Conservation (phyloP, 2,329 filamentous ascomycete species). For the Aspergillus sergii region DNA sequence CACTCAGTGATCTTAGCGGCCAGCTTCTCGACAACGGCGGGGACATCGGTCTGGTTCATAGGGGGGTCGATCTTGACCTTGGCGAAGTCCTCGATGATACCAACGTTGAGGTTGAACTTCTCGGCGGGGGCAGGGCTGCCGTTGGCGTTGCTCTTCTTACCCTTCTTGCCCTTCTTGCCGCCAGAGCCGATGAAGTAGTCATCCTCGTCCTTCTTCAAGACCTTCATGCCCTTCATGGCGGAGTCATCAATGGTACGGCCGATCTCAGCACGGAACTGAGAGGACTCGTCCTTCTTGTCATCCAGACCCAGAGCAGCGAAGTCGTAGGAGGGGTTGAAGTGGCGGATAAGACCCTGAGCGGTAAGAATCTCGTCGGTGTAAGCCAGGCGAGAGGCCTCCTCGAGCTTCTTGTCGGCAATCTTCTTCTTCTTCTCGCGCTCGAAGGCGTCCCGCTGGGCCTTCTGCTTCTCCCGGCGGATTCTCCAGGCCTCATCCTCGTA, state of each 20-base stretch:
- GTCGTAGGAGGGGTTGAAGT: conserved; percentile 86
- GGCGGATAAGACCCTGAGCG: conserved; percentile 82
- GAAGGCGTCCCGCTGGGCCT: conserved; percentile 70
- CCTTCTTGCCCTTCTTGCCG: conserved; percentile 86
- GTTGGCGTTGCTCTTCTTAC: conserved; percentile 65
- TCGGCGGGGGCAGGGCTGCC: conserved; percentile 53
- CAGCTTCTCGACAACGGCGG: conserved; percentile 80
- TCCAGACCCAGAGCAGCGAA: conserved; percentile 59
- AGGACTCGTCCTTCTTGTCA: conserved; percentile 52
- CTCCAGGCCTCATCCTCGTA: conserved; percentile 84
- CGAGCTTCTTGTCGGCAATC: conserved; percentile 57
- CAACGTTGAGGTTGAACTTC: conserved; percentile 84
- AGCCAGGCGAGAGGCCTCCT: conserved; percentile 67
- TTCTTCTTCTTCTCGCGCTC: conserved; percentile 54
- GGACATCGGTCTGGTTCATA: conserved; percentile 80
- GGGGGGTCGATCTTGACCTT: conserved; percentile 86
- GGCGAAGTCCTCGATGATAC: conserved; percentile 86
- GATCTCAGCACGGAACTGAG: conserved; percentile 76
- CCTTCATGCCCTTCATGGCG: conserved; percentile 80
- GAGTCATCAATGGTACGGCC: conserved; percentile 82
- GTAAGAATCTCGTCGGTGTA: conserved; percentile 92
- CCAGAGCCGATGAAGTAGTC: conserved; percentile 75
- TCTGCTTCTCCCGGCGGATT: conserved; percentile 73
- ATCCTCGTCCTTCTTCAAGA: conserved; percentile 87
- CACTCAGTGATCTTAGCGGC: conserved; percentile 88